Conservation (phyloP, 768 basidiomycete species). For the Podaxis pistillaris region DNA sequence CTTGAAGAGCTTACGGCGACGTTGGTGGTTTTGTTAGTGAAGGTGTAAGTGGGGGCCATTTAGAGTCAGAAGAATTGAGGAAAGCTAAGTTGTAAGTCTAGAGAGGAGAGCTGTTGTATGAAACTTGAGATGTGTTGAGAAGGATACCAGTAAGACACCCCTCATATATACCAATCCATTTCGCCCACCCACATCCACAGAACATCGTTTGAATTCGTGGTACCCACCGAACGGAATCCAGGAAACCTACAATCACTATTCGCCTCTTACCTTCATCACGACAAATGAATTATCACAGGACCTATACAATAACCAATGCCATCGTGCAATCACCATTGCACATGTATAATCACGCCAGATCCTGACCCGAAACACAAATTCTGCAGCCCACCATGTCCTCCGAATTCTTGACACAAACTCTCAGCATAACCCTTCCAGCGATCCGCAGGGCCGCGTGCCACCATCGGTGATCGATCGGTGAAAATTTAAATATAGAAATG, state of each 20-base stretch:
- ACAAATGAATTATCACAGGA: not conserved
- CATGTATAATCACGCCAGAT: not conserved
- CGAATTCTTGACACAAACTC: not conserved
- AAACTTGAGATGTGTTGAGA: not conserved
- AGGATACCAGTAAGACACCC: not conserved
- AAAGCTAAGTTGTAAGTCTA: not conserved
- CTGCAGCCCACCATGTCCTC: not conserved
- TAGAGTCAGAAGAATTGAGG: conserved; percentile 17
- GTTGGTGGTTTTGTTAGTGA: conserved; percentile 43
- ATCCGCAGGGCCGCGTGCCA: not conserved
- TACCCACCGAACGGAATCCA: not conserved
- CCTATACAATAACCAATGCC: not conserved
- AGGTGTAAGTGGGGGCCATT: conserved; percentile 39
- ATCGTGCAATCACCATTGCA: not conserved
- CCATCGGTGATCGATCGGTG: not conserved
- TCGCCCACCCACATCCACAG: not conserved
- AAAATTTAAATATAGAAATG: not conserved
- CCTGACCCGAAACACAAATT: not conserved
- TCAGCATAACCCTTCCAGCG: not conserved
- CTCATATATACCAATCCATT: not conserved
- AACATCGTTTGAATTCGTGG: not conserved
- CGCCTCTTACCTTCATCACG: not conserved
- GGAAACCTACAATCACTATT: not conserved
- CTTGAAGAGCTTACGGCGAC: conserved; percentile 21
- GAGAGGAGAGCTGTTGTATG: not conserved